Evolutionary conservation across 345 rosid genomes (phyloP), one percentile per base, ranked within the genome.

Genomic region (Populus alba): DNA sequence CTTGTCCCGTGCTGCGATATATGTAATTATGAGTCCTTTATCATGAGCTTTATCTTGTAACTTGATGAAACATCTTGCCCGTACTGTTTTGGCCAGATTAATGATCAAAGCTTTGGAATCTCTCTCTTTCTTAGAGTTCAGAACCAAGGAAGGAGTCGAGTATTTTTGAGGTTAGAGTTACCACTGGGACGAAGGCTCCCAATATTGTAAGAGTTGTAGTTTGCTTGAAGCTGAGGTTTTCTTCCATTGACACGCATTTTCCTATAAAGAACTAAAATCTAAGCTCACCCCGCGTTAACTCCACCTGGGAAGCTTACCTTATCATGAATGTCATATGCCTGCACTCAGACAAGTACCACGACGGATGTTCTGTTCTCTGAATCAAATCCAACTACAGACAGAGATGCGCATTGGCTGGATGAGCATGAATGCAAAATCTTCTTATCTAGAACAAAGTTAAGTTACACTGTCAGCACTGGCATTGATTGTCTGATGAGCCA

Each of bases 1-100:
- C 39, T 37, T 49, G 33, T 78, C 66, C 77, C 72, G 76, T 35
- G 73, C 80, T 70, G 79, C 49, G 11, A 43, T 49, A 39, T 74
- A 71, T 72, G 76, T 63, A 75, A 78, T 37, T 72, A 75, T 38
- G 31, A 41, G 51, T 66, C 45, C 25, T 31, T 77, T 41, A 6
- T 57, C 18, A 9, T 20, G 15, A 75, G 27, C 33, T 37, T 25
- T 66, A 9, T 49, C 15, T 17, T 51, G 27, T 22, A 22, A 22
- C 63, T 57, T 9, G 27, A 31, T 31, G 33, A 31, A 31, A 31
- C 33, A 31, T 2, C 3, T 23, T 59, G 63, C 25, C n/a, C 6
- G 10, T n/a, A 8, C 29, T 57, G 63, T n/a, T 57, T 57, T n/a
- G 63, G 63, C 29, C 29, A 57, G 27, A 57, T 57, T 29, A n/a